Evolutionary conservation across 495 filamentous ascomycete species (phyloP), one percentile per base, ranked within the genome.

Genomic region (Podospora sp.): DNA sequence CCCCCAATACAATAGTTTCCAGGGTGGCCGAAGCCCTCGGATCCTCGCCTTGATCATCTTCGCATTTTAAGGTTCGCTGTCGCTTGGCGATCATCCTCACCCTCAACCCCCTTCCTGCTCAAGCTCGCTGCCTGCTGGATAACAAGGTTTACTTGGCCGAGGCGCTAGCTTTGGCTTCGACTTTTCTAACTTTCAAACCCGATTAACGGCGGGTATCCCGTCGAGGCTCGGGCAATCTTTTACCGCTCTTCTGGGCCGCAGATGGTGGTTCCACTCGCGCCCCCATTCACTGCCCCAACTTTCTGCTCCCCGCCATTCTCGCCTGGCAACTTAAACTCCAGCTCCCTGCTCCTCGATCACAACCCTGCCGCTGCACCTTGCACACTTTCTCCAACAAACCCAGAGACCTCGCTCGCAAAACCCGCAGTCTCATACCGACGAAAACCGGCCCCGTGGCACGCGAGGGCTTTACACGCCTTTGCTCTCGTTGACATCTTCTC

Each of bases 321-420:
- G 46, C 55, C 52, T 55, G 7, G 63, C 69, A 71, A 68, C 69
- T 71, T 63, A 68, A 72, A 67, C 68, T 67, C 60, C 63, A 61
- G 60, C 46, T 63, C 59, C 61, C 62, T 64, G 60, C 65, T 55
- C 63, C 66, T 66, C 65, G 65, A 65, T 33, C 29, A 63, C 56
- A 51, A 63, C 59, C 59, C 59, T 18, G 59, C 59, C 21, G 24
- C 20, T 20, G 59, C 35, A 33, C 59, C 59, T 18, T 24, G 29
- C 59, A 22, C 22, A 9, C 52, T 65, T 66, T 68, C 65, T 61
- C 68, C 61, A 65, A 63, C 51, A 60, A 58, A 21, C 24, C 56
- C 14, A 62, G 22, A 59, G 14, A 65, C 18, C 49, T 50, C 24
- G 8, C 16, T 26, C 55, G 14, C 55, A 26, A 58, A 29, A 21